Percentiles rank a stretch among this genome's conserved stretches.
phyloP scores from a whole-genome alignment of 1,284 basidiomycete genomes.

The Baeospora myosura region DNA sequence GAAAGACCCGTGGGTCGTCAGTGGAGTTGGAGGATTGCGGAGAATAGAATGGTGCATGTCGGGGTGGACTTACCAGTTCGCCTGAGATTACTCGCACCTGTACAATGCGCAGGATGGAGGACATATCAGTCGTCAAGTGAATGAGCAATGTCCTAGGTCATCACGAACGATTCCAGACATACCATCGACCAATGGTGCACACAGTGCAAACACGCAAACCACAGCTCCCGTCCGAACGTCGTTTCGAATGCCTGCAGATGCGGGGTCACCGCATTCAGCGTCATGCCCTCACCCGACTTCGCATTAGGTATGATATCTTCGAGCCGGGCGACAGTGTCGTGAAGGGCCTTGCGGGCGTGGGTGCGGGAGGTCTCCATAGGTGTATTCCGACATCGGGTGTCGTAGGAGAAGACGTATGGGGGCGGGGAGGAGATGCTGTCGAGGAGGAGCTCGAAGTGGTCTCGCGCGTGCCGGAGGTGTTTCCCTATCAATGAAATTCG shows the following conservation, averaged over 20 bases:
- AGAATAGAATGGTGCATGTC: slow-evolving; percentile 6
- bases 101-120: too few species aligned
- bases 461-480: slow-evolving; percentile 74
- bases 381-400: slow-evolving; percentile 65
- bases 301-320: slow-evolving; percentile 42
- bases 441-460: slow-evolving; percentile 66
- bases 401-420: slow-evolving; percentile 64
- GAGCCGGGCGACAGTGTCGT: slow-evolving; percentile 50
- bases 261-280: slow-evolving; percentile 73
- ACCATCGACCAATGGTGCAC: slow-evolving; percentile 86
- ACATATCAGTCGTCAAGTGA: not conserved
- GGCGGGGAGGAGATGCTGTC: slow-evolving; percentile 43
- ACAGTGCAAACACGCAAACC: slow-evolving; percentile 79
- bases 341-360: slow-evolving; percentile 51
- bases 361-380: slow-evolving; percentile 68
- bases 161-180: slow-evolving; percentile 17
- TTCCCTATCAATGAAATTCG: slow-evolving; percentile 29
- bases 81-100: slow-evolving; percentile 75
- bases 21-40: slow-evolving; percentile 10
- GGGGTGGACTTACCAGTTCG: slow-evolving; percentile 50
- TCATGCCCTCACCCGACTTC: slow-evolving; percentile 45
- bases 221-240: slow-evolving; percentile 82
- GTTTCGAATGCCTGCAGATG: slow-evolving; percentile 64
- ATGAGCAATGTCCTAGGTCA: slow-evolving; percentile 6
- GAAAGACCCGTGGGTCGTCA: not conserved